Base-by-base conservation (phyloP, 371 early-diverging fungal species). In the Mucor irregularis region DNA sequence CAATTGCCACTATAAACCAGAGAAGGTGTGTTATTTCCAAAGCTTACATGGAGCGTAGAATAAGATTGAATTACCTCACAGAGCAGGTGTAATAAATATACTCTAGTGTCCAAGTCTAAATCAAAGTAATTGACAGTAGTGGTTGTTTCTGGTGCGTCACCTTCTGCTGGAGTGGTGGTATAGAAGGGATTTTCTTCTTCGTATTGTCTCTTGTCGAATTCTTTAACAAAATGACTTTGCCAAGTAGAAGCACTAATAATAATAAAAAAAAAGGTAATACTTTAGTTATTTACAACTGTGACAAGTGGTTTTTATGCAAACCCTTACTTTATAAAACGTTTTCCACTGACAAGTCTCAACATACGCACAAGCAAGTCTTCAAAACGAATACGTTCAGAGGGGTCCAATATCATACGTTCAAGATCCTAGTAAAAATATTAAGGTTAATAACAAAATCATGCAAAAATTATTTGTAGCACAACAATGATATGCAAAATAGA, bases 1-100 rank as follows among this genome's bases (percentile, higher is more conserved):
- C 43, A 86, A 60, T 68, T 88, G 88, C 85, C 87, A 86, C 71
- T 89, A 49, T 19, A 28, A 24, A 13, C 56, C 58, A 58, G 50
- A 26, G 21, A 43, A 6, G n/a, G n/a, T n/a, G n/a, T n/a, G 16
- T 28, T 2, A 47, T 31, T 40, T 21, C 26, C 16, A 5, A 39
- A 7, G 17, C 3, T 0, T 39, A 21, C 21, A 21, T 14, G 24
- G 10, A 8, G 14, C 39, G 22, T 13, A 8, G 28, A 3, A 21
- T 29, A 3, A 35, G 10, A 35, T 34, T n/a, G n/a, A n/a, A n/a
- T 34, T 68, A 77, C 78, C 56, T 78, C 80, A 39, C 83, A 83
- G 21, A 82, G 66, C 28, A 67, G 49, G 45, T 69, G 24, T 38
- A 84, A 49, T 26, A 83, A 68, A 49, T 74, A 58, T 17, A 85